A percentile compares a stretch with the other conserved stretches of the same genome.
phyloP scores from a whole-genome alignment of 2,329 filamentous ascomycete genomes.

The Calonectria crousiana region DNA sequence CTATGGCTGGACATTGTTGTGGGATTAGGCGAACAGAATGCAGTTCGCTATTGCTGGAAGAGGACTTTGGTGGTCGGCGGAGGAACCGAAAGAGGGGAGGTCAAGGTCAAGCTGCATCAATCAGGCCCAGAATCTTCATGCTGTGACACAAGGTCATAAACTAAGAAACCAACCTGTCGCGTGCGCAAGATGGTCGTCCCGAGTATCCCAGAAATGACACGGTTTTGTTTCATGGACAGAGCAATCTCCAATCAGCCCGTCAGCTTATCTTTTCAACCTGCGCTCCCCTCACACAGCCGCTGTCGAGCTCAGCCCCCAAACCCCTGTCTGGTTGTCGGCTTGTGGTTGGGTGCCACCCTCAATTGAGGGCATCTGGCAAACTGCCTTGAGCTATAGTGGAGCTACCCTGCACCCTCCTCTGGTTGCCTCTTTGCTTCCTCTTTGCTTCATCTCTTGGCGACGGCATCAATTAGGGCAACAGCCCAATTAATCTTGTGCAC shows the following conservation, averaged over 20 bases:
- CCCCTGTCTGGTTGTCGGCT: neutral
- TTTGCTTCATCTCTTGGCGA: neutral
- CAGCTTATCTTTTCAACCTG: neutral
- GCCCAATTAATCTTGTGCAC: neutral
- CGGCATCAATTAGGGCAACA: neutral
- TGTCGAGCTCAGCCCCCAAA: neutral
- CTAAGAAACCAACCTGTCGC: no score
- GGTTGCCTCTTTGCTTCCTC: neutral
- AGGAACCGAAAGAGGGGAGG: neutral
- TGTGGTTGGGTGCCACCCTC: neutral
- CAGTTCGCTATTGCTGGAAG: neutral
- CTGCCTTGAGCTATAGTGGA: neutral
- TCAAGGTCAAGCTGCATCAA: neutral
- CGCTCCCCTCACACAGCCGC: neutral
- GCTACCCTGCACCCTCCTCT: neutral
- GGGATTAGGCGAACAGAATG: neutral
- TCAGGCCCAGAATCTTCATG: neutral
- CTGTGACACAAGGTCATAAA: neutral
- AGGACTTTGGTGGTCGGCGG: neutral
- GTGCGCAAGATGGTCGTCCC: neutral
- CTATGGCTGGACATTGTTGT: neutral
- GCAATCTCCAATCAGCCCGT: neutral
- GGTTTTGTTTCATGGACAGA: neutral
- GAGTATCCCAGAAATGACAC: neutral
- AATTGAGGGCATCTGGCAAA: neutral